Conservation (phyloP, 306 rosid genomes). For the Sicyos baderoa region DNA sequence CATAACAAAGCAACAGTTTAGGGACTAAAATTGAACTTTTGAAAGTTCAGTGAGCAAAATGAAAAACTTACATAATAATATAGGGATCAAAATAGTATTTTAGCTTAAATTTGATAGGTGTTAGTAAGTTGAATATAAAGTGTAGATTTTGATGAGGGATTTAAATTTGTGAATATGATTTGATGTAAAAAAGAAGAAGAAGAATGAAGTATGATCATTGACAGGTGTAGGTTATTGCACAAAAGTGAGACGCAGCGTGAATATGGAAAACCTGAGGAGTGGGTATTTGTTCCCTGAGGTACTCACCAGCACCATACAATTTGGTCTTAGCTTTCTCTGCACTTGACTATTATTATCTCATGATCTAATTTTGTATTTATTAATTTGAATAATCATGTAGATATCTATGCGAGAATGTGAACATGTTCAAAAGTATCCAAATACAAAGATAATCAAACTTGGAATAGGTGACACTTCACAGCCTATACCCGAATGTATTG, state of each 20-base stretch:
- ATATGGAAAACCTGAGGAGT: conserved; percentile 50
- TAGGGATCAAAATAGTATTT: no score
- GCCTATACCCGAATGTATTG: conserved; percentile 49
- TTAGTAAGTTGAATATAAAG: no score
- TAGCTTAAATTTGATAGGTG: no score
- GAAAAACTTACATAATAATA: no score
- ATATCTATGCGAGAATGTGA: conserved; percentile 35
- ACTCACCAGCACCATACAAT: neutral
- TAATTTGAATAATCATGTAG: conserved; percentile 20
- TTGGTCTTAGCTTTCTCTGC: neutral
- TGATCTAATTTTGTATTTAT: neutral
- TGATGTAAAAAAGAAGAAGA: neutral
- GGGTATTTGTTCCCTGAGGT: conserved; percentile 63
- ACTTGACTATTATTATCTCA: neutral
- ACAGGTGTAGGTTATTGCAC: conserved; percentile 32
- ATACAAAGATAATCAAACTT: conserved; percentile 42
- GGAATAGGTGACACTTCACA: conserved; percentile 64
- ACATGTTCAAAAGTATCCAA: conserved; percentile 34
- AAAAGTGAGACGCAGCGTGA: conserved; percentile 40
- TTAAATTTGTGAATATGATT: neutral
- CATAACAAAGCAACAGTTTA: no score
- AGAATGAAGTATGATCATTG: neutral
- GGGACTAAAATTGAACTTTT: no score
- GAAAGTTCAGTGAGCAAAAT: no score
- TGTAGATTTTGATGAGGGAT: no score